phyloP scores from a whole-genome alignment of 2,329 filamentous ascomycete species.

The Calonectria pseudoreteaudii region DNA sequence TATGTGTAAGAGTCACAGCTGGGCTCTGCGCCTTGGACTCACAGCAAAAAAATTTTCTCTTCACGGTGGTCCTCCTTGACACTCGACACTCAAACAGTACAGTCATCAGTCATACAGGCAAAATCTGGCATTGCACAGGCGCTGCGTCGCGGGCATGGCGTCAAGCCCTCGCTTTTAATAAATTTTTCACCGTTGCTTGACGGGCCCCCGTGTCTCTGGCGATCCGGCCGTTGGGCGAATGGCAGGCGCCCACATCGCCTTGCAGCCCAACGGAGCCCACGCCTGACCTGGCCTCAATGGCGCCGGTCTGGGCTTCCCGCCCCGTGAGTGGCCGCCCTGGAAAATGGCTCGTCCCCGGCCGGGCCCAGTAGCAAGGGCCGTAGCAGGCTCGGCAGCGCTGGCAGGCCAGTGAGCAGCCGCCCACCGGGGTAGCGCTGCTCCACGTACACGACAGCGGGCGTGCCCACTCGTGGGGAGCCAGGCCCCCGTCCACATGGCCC shows the following conservation, averaged over 20 bases:
- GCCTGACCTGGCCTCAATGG: conserved; percentile 19
- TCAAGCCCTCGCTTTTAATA: conserved; percentile 11
- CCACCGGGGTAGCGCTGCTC: not conserved
- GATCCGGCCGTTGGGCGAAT: conserved; percentile 14
- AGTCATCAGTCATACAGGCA: not conserved
- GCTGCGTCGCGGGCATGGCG: not conserved
- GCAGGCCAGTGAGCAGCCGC: not conserved
- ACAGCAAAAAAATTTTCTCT: not conserved
- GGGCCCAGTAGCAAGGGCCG: not conserved
- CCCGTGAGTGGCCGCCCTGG: conserved; percentile 24
- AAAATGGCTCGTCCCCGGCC: conserved; percentile 14
- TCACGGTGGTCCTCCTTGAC: no score
- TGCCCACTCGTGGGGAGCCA: not conserved
- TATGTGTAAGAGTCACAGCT: not conserved
- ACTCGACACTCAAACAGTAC: no score
- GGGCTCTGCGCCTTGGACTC: not conserved
- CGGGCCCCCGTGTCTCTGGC: not conserved
- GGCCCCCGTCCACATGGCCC: not conserved
- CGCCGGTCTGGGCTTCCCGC: not conserved
- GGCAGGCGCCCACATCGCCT: conserved; percentile 12
- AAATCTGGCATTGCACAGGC: not conserved
- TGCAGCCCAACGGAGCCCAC: conserved; percentile 16
- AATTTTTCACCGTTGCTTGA: conserved; percentile 10
- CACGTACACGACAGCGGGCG: conserved; percentile 1
- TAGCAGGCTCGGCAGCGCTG: not conserved